phyloP scores from a whole-genome alignment of 177 flowering plant genomes.

The Vitis hybrid region DNA sequence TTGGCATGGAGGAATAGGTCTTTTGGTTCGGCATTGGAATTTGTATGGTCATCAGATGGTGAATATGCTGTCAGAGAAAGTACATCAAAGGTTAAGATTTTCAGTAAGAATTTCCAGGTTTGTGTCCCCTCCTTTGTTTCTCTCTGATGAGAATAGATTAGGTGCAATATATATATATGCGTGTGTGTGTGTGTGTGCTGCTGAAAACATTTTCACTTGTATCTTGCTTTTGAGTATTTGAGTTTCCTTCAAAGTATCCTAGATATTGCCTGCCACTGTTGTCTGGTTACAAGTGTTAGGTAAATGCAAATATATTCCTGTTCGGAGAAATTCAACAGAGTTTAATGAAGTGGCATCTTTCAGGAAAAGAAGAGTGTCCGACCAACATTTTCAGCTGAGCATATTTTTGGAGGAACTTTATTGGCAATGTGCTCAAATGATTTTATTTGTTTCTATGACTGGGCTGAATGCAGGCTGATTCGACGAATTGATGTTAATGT shows the following conservation, averaged over 20 bases:
- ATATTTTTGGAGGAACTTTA: conserved; percentile 76
- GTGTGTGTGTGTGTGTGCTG: no score
- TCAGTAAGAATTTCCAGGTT: conserved; percentile 85
- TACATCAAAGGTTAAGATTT: conserved; percentile 83
- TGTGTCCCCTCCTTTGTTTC: conserved; percentile 5
- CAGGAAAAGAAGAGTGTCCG: conserved; percentile 91
- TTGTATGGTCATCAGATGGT: conserved; percentile 95
- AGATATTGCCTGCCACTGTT: not conserved
- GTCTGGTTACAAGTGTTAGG: not conserved
- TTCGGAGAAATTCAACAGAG: not conserved
- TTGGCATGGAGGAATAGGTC: conserved; percentile 97
- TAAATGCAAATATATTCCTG: not conserved
- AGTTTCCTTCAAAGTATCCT: not conserved
- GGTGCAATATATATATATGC: no score
- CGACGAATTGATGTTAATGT: conserved; percentile 88
- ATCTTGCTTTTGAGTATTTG: not conserved
- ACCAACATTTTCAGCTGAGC: conserved; percentile 92
- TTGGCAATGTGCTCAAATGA: conserved; percentile 97
- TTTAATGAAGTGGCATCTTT: conserved; percentile 22
- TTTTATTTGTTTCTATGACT: conserved; percentile 92
- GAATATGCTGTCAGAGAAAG: conserved; percentile 95
- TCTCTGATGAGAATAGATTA: no score
- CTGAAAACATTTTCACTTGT: not conserved
- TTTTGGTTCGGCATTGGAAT: conserved; percentile 91
- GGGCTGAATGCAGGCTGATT: conserved; percentile 94